Evolutionary conservation across 805 yeast species (phyloP).

Genomic region (Kodamaea kaohsiungensis): DNA sequence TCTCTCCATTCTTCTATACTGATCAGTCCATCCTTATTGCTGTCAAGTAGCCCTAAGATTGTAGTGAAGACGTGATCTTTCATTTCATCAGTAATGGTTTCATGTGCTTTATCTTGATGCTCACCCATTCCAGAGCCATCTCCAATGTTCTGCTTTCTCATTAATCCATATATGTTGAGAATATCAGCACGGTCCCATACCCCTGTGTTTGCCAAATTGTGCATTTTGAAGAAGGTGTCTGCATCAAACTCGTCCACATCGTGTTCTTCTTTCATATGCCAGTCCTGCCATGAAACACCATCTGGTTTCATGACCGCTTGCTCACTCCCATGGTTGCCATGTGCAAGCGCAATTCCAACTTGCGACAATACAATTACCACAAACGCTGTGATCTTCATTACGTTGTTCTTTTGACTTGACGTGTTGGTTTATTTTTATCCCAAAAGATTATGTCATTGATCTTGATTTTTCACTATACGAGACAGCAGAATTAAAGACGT

Average conservation of each 20-base stretch:
- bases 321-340: constrained; percentile 4
- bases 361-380: background rate
- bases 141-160: constrained; percentile 73
- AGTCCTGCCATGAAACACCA: constrained; percentile 69
- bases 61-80: constrained; percentile 55
- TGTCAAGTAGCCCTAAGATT: constrained; percentile 63
- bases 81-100: constrained; percentile 50
- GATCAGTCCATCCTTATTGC: constrained; percentile 63
- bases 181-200: constrained; percentile 62
- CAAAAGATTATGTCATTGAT: background rate
- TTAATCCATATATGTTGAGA: constrained; percentile 76
- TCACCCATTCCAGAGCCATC: constrained; percentile 88
- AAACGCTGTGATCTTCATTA: background rate
- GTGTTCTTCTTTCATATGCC: constrained; percentile 94
- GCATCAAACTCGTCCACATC: constrained; percentile 73
- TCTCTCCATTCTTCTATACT: constrained; percentile 68
- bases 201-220: constrained; percentile 67
- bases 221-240: constrained; percentile 74
- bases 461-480: background rate
- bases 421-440: background rate
- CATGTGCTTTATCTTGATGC: constrained; percentile 61
- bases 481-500: too few species aligned
- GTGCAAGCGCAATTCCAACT: background rate
- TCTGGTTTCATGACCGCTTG: constrained; percentile 36
- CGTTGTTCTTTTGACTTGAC: background rate